Evolutionary conservation across 2,329 filamentous ascomycete genomes (phyloP).

Genomic region (Truncatella angustata): DNA sequence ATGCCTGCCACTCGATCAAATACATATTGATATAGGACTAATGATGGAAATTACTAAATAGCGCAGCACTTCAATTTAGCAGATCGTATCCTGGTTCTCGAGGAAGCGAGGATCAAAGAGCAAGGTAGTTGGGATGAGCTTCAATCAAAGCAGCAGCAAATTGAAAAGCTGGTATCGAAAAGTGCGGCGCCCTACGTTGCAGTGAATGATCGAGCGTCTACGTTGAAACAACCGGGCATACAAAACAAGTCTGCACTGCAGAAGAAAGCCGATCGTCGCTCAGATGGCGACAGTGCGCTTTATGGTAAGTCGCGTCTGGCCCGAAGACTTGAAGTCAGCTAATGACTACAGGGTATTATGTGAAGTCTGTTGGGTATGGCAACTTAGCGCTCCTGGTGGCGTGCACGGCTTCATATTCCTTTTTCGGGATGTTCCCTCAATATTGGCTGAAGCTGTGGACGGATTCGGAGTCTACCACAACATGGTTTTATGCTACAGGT

Average conservation of each 20-base stretch:
- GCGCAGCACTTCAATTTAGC: conserved; percentile 31
- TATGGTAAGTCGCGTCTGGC: background rate
- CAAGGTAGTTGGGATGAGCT: conserved; percentile 1
- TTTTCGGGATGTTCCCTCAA: conserved; percentile 34
- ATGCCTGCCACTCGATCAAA: background rate
- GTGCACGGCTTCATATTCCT: conserved; percentile 24
- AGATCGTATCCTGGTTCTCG: conserved; percentile 28
- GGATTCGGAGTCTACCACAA: conserved; percentile 20
- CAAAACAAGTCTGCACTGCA: background rate
- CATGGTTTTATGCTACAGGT: conserved; percentile 31
- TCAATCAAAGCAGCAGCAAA: conserved; percentile 17
- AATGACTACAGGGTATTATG: conserved; percentile 25
- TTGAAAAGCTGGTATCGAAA: conserved; percentile 29
- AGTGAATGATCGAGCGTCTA: too few species aligned
- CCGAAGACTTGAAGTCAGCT: conserved; percentile 5
- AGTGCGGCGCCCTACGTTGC: background rate
- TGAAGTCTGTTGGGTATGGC: conserved; percentile 22
- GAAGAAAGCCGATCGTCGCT: background rate
- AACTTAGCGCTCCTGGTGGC: conserved; percentile 26
- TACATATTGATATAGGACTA: conserved; percentile 11
- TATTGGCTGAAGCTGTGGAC: conserved; percentile 41
- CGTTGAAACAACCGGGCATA: too few species aligned
- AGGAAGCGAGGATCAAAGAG: conserved; percentile 35
- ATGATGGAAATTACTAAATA: conserved; percentile 11
- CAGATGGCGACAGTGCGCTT: background rate